Evolutionary conservation across 768 basidiomycete species (phyloP).

Genomic region (Kwoniella sp.): DNA sequence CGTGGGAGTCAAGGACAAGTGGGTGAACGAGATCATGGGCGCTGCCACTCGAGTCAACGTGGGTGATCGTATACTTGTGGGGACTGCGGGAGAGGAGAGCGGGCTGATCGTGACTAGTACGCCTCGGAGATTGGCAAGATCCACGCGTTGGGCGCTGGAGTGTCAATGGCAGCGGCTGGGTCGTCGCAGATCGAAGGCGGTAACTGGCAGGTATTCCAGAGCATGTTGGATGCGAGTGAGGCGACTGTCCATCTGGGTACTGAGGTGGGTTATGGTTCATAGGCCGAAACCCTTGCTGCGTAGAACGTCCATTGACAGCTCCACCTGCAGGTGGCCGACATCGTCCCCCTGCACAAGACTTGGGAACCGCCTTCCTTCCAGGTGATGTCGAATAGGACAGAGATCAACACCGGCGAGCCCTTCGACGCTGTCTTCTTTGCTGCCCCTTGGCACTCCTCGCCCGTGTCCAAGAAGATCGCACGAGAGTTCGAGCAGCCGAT

Average conservation of each 20-base stretch:
- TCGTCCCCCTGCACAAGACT: conserved; percentile 18
- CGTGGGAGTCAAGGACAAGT: conserved; percentile 59
- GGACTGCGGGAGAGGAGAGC: not conserved
- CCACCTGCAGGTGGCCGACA: conserved; percentile 55
- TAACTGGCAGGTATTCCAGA: conserved; percentile 77
- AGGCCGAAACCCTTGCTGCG: not conserved
- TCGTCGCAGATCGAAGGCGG: conserved; percentile 69
- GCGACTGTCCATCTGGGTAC: conserved; percentile 71
- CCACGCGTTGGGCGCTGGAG: conserved; percentile 70
- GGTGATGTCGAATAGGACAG: conserved; percentile 28
- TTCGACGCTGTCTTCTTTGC: conserved; percentile 80
- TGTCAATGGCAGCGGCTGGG: conserved; percentile 66
- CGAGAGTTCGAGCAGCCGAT: conserved; percentile 23
- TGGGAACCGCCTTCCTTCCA: conserved; percentile 22
- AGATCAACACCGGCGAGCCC: conserved; percentile 20
- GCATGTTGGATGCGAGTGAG: conserved; percentile 66
- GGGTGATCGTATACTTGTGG: conserved; percentile 46
- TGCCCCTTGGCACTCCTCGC: conserved; percentile 73
- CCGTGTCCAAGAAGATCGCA: conserved; percentile 19
- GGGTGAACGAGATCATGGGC: conserved; percentile 69
- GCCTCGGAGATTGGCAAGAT: conserved; percentile 64
- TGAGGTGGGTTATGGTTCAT: conserved; percentile 53
- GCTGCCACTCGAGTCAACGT: conserved; percentile 80
- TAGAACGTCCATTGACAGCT: conserved; percentile 38
- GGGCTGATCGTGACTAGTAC: too few relatives aligned